A percentile compares a stretch with the other conserved stretches of the same genome.
Conservation (phyloP, 345 rosid genomes). For the Toxicodendron radicans region DNA sequence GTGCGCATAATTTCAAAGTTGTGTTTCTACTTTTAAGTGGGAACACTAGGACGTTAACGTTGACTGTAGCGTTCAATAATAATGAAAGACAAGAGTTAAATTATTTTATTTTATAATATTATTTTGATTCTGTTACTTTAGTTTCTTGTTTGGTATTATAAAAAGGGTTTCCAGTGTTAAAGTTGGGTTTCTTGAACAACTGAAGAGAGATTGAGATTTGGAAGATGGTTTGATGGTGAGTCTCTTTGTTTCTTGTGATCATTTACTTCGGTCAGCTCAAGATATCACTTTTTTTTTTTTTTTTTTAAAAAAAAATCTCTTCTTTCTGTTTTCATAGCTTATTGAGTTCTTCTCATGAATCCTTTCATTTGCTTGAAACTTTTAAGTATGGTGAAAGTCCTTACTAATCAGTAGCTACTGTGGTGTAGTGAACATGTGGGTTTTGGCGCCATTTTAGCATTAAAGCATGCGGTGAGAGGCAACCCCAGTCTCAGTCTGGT, state of each 20-base stretch:
- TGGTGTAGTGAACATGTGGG: slow-evolving; percentile 17
- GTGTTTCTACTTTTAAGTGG: slow-evolving; percentile 21
- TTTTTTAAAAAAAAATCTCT: neutral
- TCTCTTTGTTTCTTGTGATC: neutral
- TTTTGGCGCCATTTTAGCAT: slow-evolving; percentile 24
- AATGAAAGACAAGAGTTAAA: neutral
- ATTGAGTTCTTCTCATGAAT: neutral
- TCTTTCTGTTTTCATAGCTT: slow-evolving; percentile 3
- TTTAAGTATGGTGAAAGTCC: slow-evolving; percentile 8
- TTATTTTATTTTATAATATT: slow-evolving; percentile 8
- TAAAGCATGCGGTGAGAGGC: slow-evolving; percentile 16
- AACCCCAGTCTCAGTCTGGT: neutral
- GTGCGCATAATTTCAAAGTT: slow-evolving; percentile 25
- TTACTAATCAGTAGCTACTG: neutral
- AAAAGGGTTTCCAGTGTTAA: slow-evolving; percentile 7
- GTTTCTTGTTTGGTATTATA: slow-evolving; percentile 6
- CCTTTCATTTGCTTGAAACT: neutral
- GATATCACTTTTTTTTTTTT: neutral
- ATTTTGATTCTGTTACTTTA: slow-evolving; percentile 8
- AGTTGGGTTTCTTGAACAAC: slow-evolving; percentile 1
- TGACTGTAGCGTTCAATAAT: slow-evolving; percentile 19
- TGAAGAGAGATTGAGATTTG: neutral
- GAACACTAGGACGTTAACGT: slow-evolving; percentile 27
- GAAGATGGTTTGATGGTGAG: neutral
- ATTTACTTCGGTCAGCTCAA: neutral